A percentile compares a stretch with the other conserved stretches of the same genome.
Evolutionary conservation across 2,329 filamentous ascomycete genomes (phyloP).

Genomic region (Ceratocystis papillata): DNA sequence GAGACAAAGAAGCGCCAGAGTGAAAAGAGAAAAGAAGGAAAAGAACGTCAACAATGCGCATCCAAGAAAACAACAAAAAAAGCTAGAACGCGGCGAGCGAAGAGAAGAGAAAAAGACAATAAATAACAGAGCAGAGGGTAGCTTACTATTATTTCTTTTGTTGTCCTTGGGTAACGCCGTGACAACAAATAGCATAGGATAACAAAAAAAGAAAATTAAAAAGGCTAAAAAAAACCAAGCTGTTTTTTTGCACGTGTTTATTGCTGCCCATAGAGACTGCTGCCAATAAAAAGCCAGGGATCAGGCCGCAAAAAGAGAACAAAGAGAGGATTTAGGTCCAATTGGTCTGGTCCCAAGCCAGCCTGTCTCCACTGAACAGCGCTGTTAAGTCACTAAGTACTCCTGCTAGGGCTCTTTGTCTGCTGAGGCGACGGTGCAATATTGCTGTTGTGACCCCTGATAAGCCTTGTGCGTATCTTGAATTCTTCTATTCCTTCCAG

Average conservation of each 20-base stretch:
- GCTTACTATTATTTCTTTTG: background rate
- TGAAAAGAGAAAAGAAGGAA: background rate
- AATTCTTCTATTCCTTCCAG: background rate
- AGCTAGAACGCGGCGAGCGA: background rate
- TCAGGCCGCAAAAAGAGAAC: constrained; percentile 8
- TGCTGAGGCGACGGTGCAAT: background rate
- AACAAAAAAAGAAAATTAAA: background rate
- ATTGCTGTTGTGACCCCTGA: background rate
- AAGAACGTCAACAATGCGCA: background rate
- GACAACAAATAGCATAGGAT: constrained; percentile 14
- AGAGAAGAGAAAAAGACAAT: constrained; percentile 2
- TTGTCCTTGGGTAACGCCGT: constrained; percentile 15
- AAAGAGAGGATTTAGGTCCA: constrained; percentile 2
- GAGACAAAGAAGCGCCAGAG: background rate
- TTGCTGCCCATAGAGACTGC: background rate
- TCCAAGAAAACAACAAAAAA: background rate
- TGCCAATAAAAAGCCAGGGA: background rate
- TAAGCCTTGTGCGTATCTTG: background rate
- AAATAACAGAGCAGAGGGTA: background rate
- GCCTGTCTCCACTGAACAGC: background rate
- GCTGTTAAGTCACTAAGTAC: background rate
- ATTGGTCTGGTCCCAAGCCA: background rate
- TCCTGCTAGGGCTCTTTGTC: background rate
- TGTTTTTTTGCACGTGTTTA: background rate
- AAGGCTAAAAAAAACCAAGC: background rate